phyloP scores from a whole-genome alignment of 2,329 filamentous ascomycete genomes.

The Alternaria longipes region DNA sequence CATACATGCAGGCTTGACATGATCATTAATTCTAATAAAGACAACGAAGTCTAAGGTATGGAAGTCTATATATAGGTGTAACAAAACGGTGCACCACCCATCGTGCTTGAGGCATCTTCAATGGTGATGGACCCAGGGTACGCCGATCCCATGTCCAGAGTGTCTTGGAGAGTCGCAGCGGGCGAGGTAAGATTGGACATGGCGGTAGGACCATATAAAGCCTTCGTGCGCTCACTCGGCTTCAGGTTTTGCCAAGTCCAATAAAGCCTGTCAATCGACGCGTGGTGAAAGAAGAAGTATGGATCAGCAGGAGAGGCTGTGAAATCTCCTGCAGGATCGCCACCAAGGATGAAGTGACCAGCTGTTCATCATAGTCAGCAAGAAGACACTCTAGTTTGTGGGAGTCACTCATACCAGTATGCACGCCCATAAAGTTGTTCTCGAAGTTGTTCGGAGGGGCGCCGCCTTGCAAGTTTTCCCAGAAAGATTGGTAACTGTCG shows the following conservation, averaged over 20 bases:
- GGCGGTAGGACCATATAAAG: constrained; percentile 53
- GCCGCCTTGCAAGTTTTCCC: constrained; percentile 51
- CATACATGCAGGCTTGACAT: background rate
- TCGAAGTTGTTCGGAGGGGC: constrained; percentile 38
- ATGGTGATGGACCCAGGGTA: constrained; percentile 47
- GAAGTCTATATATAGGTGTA: constrained; percentile 51
- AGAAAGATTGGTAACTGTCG: constrained; percentile 36
- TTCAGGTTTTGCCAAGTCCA: constrained; percentile 61
- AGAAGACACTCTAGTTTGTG: background rate
- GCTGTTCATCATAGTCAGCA: constrained; percentile 31
- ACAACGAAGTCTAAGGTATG: background rate
- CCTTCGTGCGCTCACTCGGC: constrained; percentile 45
- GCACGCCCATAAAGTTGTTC: constrained; percentile 53
- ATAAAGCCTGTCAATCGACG: constrained; percentile 50
- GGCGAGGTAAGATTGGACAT: constrained; percentile 55
- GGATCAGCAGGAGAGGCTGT: constrained; percentile 59
- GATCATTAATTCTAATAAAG: background rate
- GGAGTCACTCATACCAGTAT: constrained; percentile 41
- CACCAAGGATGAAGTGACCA: constrained; percentile 58
- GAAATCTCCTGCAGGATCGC: constrained; percentile 58
- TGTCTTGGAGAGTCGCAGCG: constrained; percentile 56
- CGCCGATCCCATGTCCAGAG: constrained; percentile 51
- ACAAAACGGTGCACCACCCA: constrained; percentile 55
- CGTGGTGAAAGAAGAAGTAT: constrained; percentile 57
- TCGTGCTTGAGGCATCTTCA: constrained; percentile 54